phyloP scores from a whole-genome alignment of 768 basidiomycete genomes.

The Suillus hirtellus region DNA sequence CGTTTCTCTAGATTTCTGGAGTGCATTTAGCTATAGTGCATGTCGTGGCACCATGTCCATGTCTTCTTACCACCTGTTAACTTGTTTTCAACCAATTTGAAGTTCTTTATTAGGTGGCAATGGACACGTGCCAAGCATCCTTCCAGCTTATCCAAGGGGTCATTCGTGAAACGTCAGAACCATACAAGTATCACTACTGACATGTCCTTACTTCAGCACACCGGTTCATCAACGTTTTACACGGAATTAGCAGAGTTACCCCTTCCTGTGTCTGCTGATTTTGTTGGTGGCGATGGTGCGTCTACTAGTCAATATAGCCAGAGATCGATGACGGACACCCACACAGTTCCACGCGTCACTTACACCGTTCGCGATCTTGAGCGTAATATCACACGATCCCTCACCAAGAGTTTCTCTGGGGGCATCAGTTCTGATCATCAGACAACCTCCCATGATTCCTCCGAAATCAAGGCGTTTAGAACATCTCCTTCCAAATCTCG shows the following conservation, averaged over 20 bases:
- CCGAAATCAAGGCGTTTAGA: constrained; percentile 42
- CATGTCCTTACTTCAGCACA: not conserved
- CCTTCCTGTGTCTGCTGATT: not conserved
- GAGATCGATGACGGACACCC: not conserved
- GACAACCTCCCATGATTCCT: constrained; percentile 17
- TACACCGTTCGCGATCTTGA: constrained; percentile 53
- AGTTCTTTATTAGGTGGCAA: not conserved
- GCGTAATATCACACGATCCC: constrained; percentile 46
- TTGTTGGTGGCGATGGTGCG: constrained; percentile 26
- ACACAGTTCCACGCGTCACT: constrained; percentile 42
- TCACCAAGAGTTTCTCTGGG: constrained; percentile 38
- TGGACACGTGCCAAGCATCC: not conserved
- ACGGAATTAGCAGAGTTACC: constrained; percentile 3
- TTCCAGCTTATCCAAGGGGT: not conserved
- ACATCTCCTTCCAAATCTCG: constrained; percentile 43
- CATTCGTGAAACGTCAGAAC: not conserved
- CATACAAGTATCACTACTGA: not conserved
- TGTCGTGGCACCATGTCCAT: not conserved
- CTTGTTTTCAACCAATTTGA: not conserved
- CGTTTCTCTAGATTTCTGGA: not conserved
- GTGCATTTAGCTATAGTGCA: not conserved
- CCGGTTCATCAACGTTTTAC: not conserved
- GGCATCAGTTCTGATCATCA: constrained; percentile 13
- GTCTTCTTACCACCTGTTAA: not conserved
- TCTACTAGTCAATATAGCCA: constrained; percentile 35